Evolutionary conservation across 495 filamentous ascomycete species (phyloP), one percentile per base, ranked within the genome.

Genomic region (Trichoderma asperelloides): DNA sequence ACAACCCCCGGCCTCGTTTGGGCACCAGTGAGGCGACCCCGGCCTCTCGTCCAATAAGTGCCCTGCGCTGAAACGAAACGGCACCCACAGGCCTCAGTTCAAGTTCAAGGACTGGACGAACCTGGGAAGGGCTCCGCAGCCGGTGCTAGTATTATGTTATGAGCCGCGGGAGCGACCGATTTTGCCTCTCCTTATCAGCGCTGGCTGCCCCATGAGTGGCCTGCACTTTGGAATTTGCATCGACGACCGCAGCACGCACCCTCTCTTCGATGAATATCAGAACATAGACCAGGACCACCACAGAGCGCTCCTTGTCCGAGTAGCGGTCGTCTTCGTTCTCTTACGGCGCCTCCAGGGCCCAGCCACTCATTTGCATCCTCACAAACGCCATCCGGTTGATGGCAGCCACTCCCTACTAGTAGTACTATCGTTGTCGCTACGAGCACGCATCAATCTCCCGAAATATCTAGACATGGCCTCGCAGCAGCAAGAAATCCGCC

Each of bases 301-400:
- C 73, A 77, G 73, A 72, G 75, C 74, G 63, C 69, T 75, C 72
- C 71, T 75, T 72, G 75, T 74, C 73, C 71, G 71, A 71, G 70
- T 69, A 70, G 57, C 67, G 33, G 47, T 65, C 62, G 27, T 70
- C 39, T 40, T 67, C 67, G 62, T 68, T 70, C 67, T 67, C 57
- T 69, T 62, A n/a, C 72, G 70, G 68, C 66, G 68, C 65, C 70
- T 68, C 66, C 66, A 68, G 62, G 57, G 69, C 23, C 63, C 72
- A 30, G 45, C 70, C 70, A 66, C 37, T 70, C 71, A 70, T 62
- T 71, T 71, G 62, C 62, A 23, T n/a, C 8, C 49, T 3, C 16
- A 28, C 4, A 62, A 43, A 37, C 65, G 49, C 65, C 49, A 51
- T 39, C 49, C 30, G 8, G 49, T 27, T 23, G 30, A 67, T 21